Evolutionary conservation across 2,329 filamentous ascomycete species (phyloP), one percentile per base, ranked within the genome.

Genomic region (Beauveria sp.): DNA sequence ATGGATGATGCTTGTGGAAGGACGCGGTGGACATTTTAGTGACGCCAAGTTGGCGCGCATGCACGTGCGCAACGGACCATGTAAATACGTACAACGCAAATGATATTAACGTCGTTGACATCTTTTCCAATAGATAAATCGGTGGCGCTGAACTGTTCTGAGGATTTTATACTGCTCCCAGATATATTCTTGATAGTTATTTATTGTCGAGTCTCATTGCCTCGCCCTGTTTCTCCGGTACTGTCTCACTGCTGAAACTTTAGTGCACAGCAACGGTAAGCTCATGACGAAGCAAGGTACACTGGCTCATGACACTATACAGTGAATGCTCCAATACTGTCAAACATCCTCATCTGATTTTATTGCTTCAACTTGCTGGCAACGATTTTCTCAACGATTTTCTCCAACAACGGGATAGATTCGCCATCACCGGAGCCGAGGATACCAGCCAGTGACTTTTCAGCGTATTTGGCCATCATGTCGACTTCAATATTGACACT

Each of bases 401-500:
- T 89, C 75, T 90, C 84, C 64, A 92, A 70, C 41, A 88, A 77
- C 2, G 82, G 80, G 54, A 80, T 78, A 5, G 80, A 74, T 65
- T 77, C 78, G 37, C 80, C 79, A 61, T 79, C 78, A 18, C 78
- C 75, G 4, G 80, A 80, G 57, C 84, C 80, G 63, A 97, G 86
- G 59, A 76, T 71, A 26, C 88, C 91, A 22, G 86, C 82, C 61
- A 97, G 85, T 64, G 90, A 93, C 84, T 97, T 97, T 79, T 92
- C 89, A 2, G 91, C 89, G 69, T 92, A 92, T 77, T 93, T 93
- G 56, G 84, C 85, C 77, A 87, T 82, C 79, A 96, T 91, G 72
- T 97, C 92, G 59, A 96, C 93, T 79, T 97, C 92, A 41, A 97
- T 84, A 70, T 97, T 97, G 63, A 96, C 90, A 55, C 86, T 83